phyloP scores from a whole-genome alignment of 2,329 filamentous ascomycete species.

The Aspergillus terreus region DNA sequence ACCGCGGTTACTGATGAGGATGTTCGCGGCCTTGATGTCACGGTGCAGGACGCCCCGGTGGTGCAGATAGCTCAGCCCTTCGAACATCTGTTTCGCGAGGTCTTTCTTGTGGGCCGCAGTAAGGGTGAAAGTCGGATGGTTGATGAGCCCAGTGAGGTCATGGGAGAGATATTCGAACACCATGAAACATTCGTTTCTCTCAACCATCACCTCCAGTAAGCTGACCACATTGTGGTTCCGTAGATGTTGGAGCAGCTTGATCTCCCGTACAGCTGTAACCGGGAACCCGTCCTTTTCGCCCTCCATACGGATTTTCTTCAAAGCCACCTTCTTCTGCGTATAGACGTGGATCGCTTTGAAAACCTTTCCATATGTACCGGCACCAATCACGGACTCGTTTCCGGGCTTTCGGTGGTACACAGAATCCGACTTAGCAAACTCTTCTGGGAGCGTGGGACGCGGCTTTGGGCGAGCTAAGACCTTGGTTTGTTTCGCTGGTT shows the following conservation, averaged over 20 bases:
- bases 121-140: slow-evolving; percentile 87
- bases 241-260: slow-evolving; percentile 91
- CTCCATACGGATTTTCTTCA: slow-evolving; percentile 99
- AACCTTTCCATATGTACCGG: slow-evolving; percentile 95
- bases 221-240: slow-evolving; percentile 83
- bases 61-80: slow-evolving; percentile 90
- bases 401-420: slow-evolving; percentile 94
- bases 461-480: slow-evolving; percentile 68
- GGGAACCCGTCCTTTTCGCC: slow-evolving; percentile 99
- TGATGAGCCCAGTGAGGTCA: slow-evolving; percentile 89
- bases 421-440: slow-evolving; percentile 75
- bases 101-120: slow-evolving; percentile 87
- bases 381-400: slow-evolving; percentile 95
- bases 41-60: slow-evolving; percentile 89
- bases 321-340: slow-evolving; percentile 72
- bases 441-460: slow-evolving; percentile 65
- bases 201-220: slow-evolving; percentile 97
- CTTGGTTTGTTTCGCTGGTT: slow-evolving; percentile 56
- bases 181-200: slow-evolving; percentile 99
- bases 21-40: slow-evolving; percentile 98
- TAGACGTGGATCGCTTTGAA: slow-evolving; percentile 80
- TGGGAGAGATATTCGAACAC: slow-evolving; percentile 98
- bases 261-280: slow-evolving; percentile 92
- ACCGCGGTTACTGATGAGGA: slow-evolving; percentile 85
- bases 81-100: slow-evolving; percentile 86